A percentile compares a stretch with the other conserved stretches of the same genome.
These are phyloP conservation scores for Cunninghamia lanceolata DNA, from an alignment of 75 land plant genomes.

Conservation along the genomic window DNA sequence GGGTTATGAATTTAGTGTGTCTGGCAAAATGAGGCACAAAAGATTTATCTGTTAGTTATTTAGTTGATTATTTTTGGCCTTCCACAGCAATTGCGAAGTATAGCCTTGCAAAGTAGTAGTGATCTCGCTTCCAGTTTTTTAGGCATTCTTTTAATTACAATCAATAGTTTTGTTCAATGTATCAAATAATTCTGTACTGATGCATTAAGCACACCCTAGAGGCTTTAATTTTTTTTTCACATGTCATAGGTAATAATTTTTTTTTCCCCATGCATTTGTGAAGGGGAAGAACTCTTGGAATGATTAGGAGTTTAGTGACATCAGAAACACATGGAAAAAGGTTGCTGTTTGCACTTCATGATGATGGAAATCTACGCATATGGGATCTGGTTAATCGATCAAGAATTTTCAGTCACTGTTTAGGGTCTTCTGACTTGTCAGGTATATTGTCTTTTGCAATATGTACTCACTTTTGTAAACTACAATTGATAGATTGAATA, in stretches of 20 bases:
- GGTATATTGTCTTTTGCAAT: conserved; percentile 29
- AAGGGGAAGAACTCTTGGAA: conserved; percentile 56
- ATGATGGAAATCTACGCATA: conserved; percentile 71
- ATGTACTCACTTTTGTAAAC: neutral
- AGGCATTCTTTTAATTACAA: neutral
- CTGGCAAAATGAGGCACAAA: neutral
- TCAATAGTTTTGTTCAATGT: neutral
- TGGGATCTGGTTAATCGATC: conserved; percentile 68
- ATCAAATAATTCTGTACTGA: too few relatives aligned
- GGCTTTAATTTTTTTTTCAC: neutral
- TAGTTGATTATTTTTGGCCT: neutral
- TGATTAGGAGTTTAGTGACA: conserved; percentile 53
- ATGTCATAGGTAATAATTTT: neutral
- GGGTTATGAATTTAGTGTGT: neutral
- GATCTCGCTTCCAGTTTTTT: neutral
- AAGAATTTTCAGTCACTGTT: conserved; percentile 47
- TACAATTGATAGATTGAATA: neutral
- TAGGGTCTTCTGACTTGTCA: conserved; percentile 26
- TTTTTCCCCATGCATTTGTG: conserved; percentile 5
- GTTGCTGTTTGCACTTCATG: conserved; percentile 69
- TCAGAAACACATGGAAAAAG: conserved; percentile 34
- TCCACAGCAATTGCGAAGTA: neutral
- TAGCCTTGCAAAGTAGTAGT: neutral
- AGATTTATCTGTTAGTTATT: neutral
- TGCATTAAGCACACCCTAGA: neutral